A percentile compares a stretch with the other conserved stretches of the same genome.
Evolutionary conservation across 2,329 filamentous ascomycete genomes (phyloP).

Genomic region (Cercospora janseana): DNA sequence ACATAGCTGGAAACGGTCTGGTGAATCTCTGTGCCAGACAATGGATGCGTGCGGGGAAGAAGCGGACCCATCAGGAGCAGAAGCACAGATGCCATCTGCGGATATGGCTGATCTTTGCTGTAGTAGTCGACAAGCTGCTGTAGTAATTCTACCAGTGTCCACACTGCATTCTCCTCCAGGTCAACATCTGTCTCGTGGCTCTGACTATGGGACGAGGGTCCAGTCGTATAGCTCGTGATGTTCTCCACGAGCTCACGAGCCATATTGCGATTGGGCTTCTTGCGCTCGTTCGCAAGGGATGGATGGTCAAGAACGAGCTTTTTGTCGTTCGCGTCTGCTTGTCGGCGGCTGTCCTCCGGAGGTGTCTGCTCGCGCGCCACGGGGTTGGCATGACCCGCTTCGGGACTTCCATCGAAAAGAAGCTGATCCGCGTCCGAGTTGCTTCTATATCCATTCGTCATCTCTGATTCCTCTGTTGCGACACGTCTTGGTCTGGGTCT

Average conservation of each 20-base stretch:
- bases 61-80: constrained; percentile 49
- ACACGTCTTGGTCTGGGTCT: constrained; percentile 7
- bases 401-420: constrained; percentile 21
- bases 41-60: constrained; percentile 43
- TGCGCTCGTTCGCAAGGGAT: background rate
- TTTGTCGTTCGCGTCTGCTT: background rate
- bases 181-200: constrained; percentile 26
- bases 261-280: constrained; percentile 8
- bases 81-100: constrained; percentile 49
- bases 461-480: constrained; percentile 8
- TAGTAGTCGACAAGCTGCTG: constrained; percentile 45
- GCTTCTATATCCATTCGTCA: constrained; percentile 4
- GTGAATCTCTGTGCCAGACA: constrained; percentile 35
- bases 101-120: constrained; percentile 43
- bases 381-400: constrained; percentile 1
- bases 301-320: background rate
- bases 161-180: constrained; percentile 36
- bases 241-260: constrained; percentile 12
- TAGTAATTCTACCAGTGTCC: constrained; percentile 45
- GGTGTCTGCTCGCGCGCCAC: constrained; percentile 4
- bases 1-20: constrained; percentile 42
- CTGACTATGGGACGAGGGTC: constrained; percentile 16
- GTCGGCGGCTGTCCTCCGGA: background rate
- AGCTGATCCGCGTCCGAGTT: constrained; percentile 11
- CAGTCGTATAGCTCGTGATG: constrained; percentile 6